Percentiles rank a stretch among this genome's conserved stretches.
Conservation (phyloP, 1,139 yeast species). For the Spencermartinsiella ligniputridi region DNA sequence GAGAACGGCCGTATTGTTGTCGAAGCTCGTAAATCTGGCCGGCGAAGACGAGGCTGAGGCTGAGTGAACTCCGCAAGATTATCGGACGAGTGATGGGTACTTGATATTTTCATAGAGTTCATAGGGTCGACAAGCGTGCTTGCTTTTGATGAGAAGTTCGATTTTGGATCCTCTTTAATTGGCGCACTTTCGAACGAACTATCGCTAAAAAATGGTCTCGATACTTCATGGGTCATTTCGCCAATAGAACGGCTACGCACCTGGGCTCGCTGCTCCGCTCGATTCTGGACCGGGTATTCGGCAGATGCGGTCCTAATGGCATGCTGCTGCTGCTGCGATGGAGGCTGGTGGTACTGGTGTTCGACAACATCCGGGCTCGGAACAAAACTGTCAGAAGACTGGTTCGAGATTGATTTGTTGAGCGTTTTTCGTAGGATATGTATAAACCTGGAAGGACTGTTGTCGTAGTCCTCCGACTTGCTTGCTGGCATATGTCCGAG, state of each 20-base stretch:
- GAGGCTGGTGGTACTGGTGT: background rate
- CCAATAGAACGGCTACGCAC: background rate
- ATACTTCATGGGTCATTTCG: background rate
- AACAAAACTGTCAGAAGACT: background rate
- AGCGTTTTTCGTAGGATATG: conserved; percentile 47
- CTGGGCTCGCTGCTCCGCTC: background rate
- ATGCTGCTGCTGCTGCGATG: background rate
- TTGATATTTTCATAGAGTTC: background rate
- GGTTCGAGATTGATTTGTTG: conserved; percentile 30
- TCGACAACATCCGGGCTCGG: conserved; percentile 12
- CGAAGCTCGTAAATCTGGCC: background rate
- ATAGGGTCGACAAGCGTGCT: background rate
- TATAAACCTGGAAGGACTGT: conserved; percentile 53
- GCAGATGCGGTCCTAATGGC: background rate
- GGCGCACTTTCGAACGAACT: too few relatives aligned
- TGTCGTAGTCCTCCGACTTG: conserved; percentile 39
- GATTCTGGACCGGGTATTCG: background rate
- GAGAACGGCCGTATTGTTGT: background rate
- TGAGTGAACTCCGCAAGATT: background rate
- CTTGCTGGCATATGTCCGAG: conserved; percentile 33
- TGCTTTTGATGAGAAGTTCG: background rate
- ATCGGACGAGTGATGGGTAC: background rate
- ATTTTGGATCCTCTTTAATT: too few relatives aligned
- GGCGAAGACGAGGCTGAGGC: background rate
- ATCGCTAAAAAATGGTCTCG: background rate